A percentile compares a stretch with the other conserved stretches of the same genome.
Conservation (phyloP, 371 early-diverging fungal genomes). For the Rhizopus delemar region DNA sequence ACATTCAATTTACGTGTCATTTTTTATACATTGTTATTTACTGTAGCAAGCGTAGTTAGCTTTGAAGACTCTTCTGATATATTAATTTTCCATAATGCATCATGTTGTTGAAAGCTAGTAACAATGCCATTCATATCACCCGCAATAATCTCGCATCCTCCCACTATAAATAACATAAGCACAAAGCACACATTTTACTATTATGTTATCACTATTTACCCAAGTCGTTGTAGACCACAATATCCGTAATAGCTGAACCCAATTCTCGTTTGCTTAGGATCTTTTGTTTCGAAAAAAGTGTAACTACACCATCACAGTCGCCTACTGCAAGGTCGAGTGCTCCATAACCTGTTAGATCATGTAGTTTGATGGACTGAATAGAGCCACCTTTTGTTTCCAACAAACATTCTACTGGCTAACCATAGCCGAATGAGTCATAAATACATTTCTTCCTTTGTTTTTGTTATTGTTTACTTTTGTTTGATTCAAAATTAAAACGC, state of each 20-base stretch:
- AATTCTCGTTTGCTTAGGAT: conserved; percentile 44
- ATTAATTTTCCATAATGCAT: conserved; percentile 46
- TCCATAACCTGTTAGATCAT: conserved; percentile 50
- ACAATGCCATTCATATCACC: conserved; percentile 47
- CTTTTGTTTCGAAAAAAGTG: conserved; percentile 49
- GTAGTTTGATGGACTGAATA: conserved; percentile 41
- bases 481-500: conserved; percentile 46
- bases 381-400: conserved; percentile 54
- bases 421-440: background rate
- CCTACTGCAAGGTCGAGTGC: conserved; percentile 49
- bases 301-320: conserved; percentile 51
- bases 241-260: conserved; percentile 38
- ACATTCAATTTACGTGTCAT: background rate
- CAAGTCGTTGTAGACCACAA: conserved; percentile 40
- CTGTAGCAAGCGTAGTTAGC: conserved; percentile 26
- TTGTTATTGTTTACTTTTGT: conserved; percentile 33
- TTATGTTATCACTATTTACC: conserved; percentile 18
- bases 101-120: conserved; percentile 48
- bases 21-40: conserved; percentile 9
- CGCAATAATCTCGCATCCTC: conserved; percentile 49
- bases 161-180: conserved; percentile 21
- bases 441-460: background rate
- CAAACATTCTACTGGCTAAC: conserved; percentile 40
- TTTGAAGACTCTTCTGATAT: conserved; percentile 43
- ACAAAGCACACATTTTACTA: background rate